Base-by-base conservation (phyloP, 805 yeast species). In the Wickerhamiella australiensis region DNA sequence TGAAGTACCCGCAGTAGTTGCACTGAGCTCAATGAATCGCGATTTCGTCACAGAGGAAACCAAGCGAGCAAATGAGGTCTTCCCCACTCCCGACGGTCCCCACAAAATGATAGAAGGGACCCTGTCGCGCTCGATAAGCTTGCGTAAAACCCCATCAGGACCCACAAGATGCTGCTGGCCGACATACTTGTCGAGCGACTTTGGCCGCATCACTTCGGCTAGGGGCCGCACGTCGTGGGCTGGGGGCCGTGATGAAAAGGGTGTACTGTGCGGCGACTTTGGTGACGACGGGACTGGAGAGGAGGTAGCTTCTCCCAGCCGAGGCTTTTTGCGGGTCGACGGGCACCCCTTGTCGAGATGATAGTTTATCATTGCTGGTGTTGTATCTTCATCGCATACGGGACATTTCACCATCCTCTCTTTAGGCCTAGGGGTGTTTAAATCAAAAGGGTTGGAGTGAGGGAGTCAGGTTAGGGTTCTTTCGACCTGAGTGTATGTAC, bases 21-120 rank as follows among this genome's bases (percentile, higher is more conserved):
- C 97, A 49, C 94, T 84, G 41, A 87, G 67, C 63, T 88, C 96
- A 2, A 84, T 72, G 60, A 86, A 79, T 42, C 79, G 69, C 42
- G 78, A 69, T 41, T 70, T 68, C 1, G 77, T 67, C n/a, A 70
- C 66, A 13, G 22, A 27, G 0, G 87, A 80, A n/a, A 83, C 65
- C 31, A 81, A 73, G n/a, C 82, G 64, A 0, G 94, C 92, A 23
- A 92, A 61, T 0, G 96, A 82, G 0, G 98, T 92, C 61, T 92
- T 92, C 0, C 71, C 92, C 2, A 86, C 88, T 0, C 98, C 98
- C 1, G 96, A 94, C 0, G 95, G 95, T 0, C 99, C 99, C 84
- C 92, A 83, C 4, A 92, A 66, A 1, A 92, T 78, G 78, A 92
- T 73, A 0, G 96, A 86, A 1, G 96, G 96, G 6, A 66, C 56